Percentiles rank a stretch among this genome's conserved stretches.
These are phyloP conservation scores for Cryptococcus depauperatus DNA, from an alignment of 1,284 basidiomycete genomes.

Conservation along the genomic window DNA sequence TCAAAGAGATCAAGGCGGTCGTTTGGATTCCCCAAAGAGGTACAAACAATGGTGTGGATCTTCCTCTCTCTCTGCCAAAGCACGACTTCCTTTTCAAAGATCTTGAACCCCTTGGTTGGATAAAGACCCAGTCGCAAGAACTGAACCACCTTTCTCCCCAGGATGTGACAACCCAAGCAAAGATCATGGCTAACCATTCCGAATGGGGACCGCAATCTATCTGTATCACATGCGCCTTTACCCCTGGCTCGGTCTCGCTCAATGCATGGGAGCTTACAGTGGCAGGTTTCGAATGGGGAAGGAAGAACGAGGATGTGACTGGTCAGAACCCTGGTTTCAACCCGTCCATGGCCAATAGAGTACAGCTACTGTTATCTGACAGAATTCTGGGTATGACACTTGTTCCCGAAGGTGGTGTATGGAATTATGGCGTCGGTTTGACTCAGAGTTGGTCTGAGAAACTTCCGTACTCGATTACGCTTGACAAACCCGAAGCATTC, in stretches of 20 bases:
- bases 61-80: conserved; percentile 76
- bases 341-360: conserved; percentile 93
- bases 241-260: conserved; percentile 91
- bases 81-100: conserved; percentile 93
- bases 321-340: conserved; percentile 82
- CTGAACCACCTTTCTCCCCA: conserved; percentile 84
- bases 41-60: conserved; percentile 84
- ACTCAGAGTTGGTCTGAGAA: conserved; percentile 84
- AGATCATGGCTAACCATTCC: conserved; percentile 90
- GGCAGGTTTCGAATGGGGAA: conserved; percentile 95
- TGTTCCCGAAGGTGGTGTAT: conserved; percentile 80
- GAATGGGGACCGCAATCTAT: conserved; percentile 92
- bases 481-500: conserved; percentile 87
- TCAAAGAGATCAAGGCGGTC: conserved; percentile 97
- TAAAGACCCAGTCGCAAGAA: conserved; percentile 90
- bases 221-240: conserved; percentile 91
- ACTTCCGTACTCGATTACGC: conserved; percentile 73
- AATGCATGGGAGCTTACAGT: conserved; percentile 85
- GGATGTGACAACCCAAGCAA: conserved; percentile 92
- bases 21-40: conserved; percentile 95
- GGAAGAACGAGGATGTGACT: conserved; percentile 83
- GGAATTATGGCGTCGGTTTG: conserved; percentile 89
- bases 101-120: conserved; percentile 92
- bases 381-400: conserved; percentile 84
- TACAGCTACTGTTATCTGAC: conserved; percentile 89